These are phyloP conservation scores for Boletus rufocinnamomeus DNA, from an alignment of 768 basidiomycete species.

Conservation along the genomic window DNA sequence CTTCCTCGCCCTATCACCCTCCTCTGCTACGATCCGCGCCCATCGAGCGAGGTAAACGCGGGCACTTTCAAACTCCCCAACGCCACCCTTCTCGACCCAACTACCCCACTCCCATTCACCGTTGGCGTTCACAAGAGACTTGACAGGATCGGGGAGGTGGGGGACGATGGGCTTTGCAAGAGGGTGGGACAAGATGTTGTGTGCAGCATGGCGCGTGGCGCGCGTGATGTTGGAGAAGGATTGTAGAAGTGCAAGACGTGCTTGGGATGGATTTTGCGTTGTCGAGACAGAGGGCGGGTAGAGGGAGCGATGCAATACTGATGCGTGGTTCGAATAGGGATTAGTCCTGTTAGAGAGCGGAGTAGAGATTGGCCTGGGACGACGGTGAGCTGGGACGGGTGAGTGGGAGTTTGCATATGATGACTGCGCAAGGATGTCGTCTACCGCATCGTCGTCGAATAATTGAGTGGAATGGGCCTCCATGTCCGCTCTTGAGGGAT, in stretches of 20 bases:
- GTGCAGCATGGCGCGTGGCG: conserved; percentile 89
- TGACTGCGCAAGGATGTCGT: conserved; percentile 81
- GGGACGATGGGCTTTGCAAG: conserved; percentile 95
- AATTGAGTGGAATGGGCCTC: conserved; percentile 86
- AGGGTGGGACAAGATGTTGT: conserved; percentile 93
- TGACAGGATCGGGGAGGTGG: conserved; percentile 93
- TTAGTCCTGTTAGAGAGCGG: conserved; percentile 40
- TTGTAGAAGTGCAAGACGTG: conserved; percentile 82
- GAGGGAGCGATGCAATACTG: conserved; percentile 79
- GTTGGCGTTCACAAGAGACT: conserved; percentile 83
- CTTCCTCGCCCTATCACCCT: conserved; percentile 87
- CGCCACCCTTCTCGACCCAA: conserved; percentile 90
- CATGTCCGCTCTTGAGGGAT: conserved; percentile 90
- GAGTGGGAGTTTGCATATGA: conserved; percentile 77
- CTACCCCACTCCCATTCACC: conserved; percentile 94
- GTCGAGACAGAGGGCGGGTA: conserved; percentile 52
- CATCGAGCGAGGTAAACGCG: conserved; percentile 94
- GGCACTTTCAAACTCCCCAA: conserved; percentile 96
- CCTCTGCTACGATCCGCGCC: conserved; percentile 97
- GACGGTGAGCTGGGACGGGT: conserved; percentile 80
- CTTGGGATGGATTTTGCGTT: conserved; percentile 61
- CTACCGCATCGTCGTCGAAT: conserved; percentile 85
- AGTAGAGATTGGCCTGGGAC: conserved; percentile 63
- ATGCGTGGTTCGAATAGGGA: conserved; percentile 67
- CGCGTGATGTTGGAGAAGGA: conserved; percentile 94